Percentiles rank a stretch among this genome's conserved stretches.
These are phyloP conservation scores for Amylostereum chailletii DNA, from an alignment of 1,284 basidiomycete genomes.

Conservation along the genomic window DNA sequence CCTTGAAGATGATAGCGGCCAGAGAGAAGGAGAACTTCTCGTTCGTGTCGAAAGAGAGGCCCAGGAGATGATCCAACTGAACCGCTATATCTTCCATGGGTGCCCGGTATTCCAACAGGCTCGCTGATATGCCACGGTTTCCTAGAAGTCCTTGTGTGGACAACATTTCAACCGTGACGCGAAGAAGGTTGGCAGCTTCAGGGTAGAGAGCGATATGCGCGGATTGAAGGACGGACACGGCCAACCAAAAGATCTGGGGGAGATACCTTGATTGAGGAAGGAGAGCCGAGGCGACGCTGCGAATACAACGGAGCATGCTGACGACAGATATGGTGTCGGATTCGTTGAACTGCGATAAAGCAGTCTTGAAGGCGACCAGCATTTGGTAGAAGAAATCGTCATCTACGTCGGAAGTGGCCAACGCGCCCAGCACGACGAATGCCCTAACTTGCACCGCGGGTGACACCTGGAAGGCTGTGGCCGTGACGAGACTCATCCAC, in stretches of 20 bases:
- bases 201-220: constrained; percentile 67
- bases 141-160: constrained; percentile 49
- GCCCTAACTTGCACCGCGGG: constrained; percentile 86
- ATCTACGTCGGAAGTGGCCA: constrained; percentile 76
- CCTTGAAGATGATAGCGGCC: constrained; percentile 79
- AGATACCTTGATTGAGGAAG: constrained; percentile 66
- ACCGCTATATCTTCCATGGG: constrained; percentile 60
- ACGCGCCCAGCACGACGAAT: constrained; percentile 76
- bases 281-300: constrained; percentile 67
- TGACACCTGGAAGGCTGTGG: constrained; percentile 89
- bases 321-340: constrained; percentile 69
- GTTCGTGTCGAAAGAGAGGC: constrained; percentile 70
- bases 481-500: constrained; percentile 89
- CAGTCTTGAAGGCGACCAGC: constrained; percentile 70
- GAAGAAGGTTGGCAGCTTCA: constrained; percentile 61
- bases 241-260: constrained; percentile 76
- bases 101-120: constrained; percentile 59
- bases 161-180: constrained; percentile 62
- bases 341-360: constrained; percentile 56
- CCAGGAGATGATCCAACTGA: constrained; percentile 68
- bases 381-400: constrained; percentile 88
- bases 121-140: constrained; percentile 42
- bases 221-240: constrained; percentile 72
- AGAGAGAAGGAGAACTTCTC: constrained; percentile 66
- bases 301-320: constrained; percentile 82